Evolutionary conservation across 208 protist species (phyloP), one percentile per base, ranked within the genome.

Genomic region (Wallacemonas sp.): DNA sequence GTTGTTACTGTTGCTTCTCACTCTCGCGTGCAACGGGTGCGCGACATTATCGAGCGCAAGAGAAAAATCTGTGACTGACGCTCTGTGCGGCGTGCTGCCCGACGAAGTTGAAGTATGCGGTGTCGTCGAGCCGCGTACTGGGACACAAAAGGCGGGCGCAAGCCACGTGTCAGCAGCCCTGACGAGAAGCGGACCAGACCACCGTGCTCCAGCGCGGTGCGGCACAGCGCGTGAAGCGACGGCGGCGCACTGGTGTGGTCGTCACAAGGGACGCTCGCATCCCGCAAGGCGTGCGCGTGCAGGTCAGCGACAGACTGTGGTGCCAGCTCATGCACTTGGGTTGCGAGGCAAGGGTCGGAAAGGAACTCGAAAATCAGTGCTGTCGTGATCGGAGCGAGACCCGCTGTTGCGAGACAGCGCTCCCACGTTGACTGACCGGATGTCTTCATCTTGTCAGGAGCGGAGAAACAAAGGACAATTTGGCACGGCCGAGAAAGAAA

Each of bases 71-170:
- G 23, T 16, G 59, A 45, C 42, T 65, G 4, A 32, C 44, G 38
- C 25, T 48, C 38, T 36, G 59, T 38, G 16, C 42, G 42, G 12
- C 59, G 44, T 49, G 59, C 59, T 16, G 44, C 11, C 4, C 59
- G 59, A 20, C 39, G 22, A 4, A 65, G 38, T 3, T 52, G 44
- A 7, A 33, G 25, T 31, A 20, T 50, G 38, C 14, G 5, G 18
- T 48, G 29, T 4, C 42, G 22, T 11, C 38, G 44, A 4, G 7
- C 12, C 3, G 52, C 52, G 29, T 42, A 41, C 7, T 23, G 32
- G 4, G 52, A 12, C 4, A 59, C 16, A 25, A 59, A 41, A n/a
- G n/a, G n/a, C n/a, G n/a, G n/a, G n/a, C n/a, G n/a, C n/a, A n/a
- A n/a, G n/a, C n/a, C n/a, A n/a, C n/a, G n/a, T n/a, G n/a, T n/a